phyloP scores from a whole-genome alignment of 2,329 filamentous ascomycete species.

The Aurifilum marmelostoma region DNA sequence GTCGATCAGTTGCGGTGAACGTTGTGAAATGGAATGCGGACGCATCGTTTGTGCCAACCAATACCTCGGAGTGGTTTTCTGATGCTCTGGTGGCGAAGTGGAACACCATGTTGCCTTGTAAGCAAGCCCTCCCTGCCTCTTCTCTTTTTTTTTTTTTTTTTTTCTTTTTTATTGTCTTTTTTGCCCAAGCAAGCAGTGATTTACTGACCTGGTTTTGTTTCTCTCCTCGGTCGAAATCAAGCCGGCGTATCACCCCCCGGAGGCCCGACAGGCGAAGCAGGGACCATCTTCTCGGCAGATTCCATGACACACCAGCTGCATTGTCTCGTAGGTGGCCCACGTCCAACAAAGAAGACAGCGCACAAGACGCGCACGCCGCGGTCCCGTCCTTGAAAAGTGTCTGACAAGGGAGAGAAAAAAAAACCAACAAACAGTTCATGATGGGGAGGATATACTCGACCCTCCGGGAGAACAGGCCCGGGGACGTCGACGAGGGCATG shows the following conservation, averaged over 20 bases:
- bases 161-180: not conserved
- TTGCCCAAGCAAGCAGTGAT: no score
- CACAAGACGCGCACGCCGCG: not conserved
- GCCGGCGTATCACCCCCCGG: slow-evolving; percentile 17
- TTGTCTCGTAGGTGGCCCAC: slow-evolving; percentile 40
- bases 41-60: slow-evolving; percentile 43
- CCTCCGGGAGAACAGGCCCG: slow-evolving; percentile 31
- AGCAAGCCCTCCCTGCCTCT: slow-evolving; percentile 14
- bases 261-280: slow-evolving; percentile 32
- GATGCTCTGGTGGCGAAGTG: slow-evolving; percentile 42
- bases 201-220: not conserved
- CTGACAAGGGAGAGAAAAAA: not conserved
- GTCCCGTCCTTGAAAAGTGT: no score
- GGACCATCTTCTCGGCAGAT: slow-evolving; percentile 41
- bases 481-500: slow-evolving; percentile 35
- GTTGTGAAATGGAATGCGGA: slow-evolving; percentile 45
- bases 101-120: slow-evolving; percentile 47
- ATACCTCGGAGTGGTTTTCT: slow-evolving; percentile 44
- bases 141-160: not conserved
- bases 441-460: slow-evolving; percentile 41
- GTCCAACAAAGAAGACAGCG: not conserved
- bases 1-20: slow-evolving; percentile 39
- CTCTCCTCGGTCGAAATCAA: no score
- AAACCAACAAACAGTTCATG: slow-evolving; percentile 36
- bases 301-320: slow-evolving; percentile 47